Evolutionary conservation across 768 basidiomycete genomes (phyloP).

Genomic region (Xanthoconium purpureum): DNA sequence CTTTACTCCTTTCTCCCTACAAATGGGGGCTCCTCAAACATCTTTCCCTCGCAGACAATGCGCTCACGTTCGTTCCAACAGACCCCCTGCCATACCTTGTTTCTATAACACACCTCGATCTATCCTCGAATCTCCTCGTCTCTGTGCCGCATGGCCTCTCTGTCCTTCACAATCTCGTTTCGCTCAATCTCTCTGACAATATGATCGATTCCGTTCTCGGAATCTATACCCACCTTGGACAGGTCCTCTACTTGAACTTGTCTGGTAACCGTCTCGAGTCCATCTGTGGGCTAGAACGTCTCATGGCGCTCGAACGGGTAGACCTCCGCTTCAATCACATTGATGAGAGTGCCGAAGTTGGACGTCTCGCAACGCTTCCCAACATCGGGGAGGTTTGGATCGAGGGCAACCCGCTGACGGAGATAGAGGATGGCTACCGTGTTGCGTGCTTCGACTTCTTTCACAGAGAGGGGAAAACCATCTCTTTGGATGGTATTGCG

Average conservation of each 20-base stretch:
- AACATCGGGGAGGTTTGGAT: constrained; percentile 80
- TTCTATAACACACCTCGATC: constrained; percentile 77
- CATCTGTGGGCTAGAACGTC: constrained; percentile 92
- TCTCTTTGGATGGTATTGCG: constrained; percentile 70
- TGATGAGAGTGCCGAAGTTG: constrained; percentile 81
- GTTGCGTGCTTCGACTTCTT: constrained; percentile 81
- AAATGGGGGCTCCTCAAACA: constrained; percentile 78
- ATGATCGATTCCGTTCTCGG: constrained; percentile 95
- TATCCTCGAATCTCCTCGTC: constrained; percentile 88
- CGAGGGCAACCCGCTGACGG: constrained; percentile 78
- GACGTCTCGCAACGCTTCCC: constrained; percentile 75
- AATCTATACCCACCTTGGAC: constrained; percentile 78
- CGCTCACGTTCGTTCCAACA: constrained; percentile 75
- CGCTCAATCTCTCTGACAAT: constrained; percentile 95
- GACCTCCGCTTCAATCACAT: constrained; percentile 80
- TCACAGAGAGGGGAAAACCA: constrained; percentile 74
- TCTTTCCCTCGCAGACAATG: constrained; percentile 76
- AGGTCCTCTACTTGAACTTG: constrained; percentile 75
- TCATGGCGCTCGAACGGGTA: constrained; percentile 76
- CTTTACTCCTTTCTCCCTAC: constrained; percentile 46
- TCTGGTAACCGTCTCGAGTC: constrained; percentile 87
- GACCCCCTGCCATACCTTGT: constrained; percentile 64
- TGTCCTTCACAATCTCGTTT: constrained; percentile 71
- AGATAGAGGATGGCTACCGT: constrained; percentile 68
- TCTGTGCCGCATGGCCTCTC: constrained; percentile 80